These are phyloP conservation scores for Avena eriantha DNA, from an alignment of 176 grass and related monocot genomes.

Conservation along the genomic window DNA sequence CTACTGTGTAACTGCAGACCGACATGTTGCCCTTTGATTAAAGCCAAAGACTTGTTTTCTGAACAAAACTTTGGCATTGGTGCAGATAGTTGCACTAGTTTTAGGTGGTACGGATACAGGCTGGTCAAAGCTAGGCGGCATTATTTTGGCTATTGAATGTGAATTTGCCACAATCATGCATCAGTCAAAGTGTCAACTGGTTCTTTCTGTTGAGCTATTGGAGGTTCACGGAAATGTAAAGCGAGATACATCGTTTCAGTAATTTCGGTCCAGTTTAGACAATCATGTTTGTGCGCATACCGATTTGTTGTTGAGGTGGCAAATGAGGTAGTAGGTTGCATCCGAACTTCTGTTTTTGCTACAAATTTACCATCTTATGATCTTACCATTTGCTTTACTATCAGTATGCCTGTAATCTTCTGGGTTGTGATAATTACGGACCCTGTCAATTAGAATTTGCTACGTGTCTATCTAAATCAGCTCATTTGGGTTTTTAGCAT, in stretches of 20 bases:
- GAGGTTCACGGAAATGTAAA: not conserved
- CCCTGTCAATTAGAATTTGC: not conserved
- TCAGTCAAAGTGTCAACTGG: not conserved
- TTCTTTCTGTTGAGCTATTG: not conserved
- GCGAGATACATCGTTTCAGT: not conserved
- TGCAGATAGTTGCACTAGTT: not conserved
- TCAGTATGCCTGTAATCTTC: conserved; percentile 2
- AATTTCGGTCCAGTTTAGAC: not conserved
- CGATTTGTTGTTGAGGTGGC: not conserved
- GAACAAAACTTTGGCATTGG: not conserved
- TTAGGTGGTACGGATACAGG: not conserved
- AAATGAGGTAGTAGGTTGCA: not conserved
- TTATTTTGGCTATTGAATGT: not conserved
- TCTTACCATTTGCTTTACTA: not conserved
- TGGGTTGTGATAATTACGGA: not conserved
- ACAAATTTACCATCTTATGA: not conserved
- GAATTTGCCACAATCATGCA: no score
- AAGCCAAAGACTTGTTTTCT: not conserved
- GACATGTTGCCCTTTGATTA: not conserved
- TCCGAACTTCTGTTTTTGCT: not conserved
- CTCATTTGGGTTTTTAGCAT: not conserved
- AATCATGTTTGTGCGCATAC: not conserved
- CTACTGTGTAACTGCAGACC: not conserved
- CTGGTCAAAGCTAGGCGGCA: not conserved
- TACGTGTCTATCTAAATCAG: not conserved